These are phyloP conservation scores for Trichoderma afroharzianum DNA, from an alignment of 2,329 filamentous ascomycete genomes.

Conservation along the genomic window DNA sequence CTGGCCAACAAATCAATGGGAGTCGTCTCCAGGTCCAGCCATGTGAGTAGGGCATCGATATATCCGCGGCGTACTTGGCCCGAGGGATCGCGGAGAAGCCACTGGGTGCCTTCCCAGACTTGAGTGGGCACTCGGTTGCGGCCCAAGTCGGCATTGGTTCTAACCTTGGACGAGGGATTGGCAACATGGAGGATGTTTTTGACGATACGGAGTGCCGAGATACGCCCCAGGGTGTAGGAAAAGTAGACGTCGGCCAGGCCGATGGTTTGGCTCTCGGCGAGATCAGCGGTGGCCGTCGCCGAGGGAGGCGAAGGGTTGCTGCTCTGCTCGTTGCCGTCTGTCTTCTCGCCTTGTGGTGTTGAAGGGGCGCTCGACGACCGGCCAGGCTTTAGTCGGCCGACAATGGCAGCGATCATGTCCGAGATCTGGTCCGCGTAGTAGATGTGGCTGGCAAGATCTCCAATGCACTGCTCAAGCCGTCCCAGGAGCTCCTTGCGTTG, in stretches of 20 bases:
- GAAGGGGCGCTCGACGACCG: conserved; percentile 42
- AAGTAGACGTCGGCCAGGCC: conserved; percentile 49
- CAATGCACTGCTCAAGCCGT: conserved; percentile 77
- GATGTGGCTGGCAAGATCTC: conserved; percentile 87
- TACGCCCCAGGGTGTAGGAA: conserved; percentile 52
- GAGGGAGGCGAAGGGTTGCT: conserved; percentile 29
- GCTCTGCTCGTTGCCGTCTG: conserved; percentile 37
- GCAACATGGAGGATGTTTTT: conserved; percentile 80
- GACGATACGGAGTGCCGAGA: conserved; percentile 70
- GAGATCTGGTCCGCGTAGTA: conserved; percentile 96
- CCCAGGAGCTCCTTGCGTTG: conserved; percentile 63
- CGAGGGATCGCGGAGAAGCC: conserved; percentile 79
- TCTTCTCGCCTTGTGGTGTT: conserved; percentile 46
- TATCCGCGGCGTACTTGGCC: conserved; percentile 80
- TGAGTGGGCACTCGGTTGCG: conserved; percentile 73
- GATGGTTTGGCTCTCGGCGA: conserved; percentile 42
- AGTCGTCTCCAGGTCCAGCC: conserved; percentile 78
- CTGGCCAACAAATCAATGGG: conserved; percentile 59
- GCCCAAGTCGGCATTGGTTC: conserved; percentile 60
- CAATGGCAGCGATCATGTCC: conserved; percentile 84
- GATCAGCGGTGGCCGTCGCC: conserved; percentile 36
- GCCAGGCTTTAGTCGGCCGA: conserved; percentile 71
- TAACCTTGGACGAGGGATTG: conserved; percentile 61
- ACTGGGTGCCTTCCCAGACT: conserved; percentile 96
- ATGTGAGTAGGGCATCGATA: conserved; percentile 75